Base-by-base conservation (phyloP, 1,139 yeast genomes). In the Diutina siamensis region DNA sequence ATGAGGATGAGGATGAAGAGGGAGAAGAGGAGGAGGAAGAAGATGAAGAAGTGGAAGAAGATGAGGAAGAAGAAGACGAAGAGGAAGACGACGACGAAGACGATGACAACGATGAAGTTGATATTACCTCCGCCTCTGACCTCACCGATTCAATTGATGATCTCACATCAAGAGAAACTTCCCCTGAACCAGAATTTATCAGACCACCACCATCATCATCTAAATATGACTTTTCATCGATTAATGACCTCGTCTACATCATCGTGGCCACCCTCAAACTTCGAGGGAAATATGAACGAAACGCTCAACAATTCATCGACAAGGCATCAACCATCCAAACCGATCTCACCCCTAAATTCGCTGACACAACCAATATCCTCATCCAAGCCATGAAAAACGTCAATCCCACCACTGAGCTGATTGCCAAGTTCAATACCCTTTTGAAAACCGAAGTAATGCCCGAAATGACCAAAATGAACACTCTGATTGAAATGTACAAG, bases 171-270 rank as follows among this genome's bases (percentile, higher is more conserved):
- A 10, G 10, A 25, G 28, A 25, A 25, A 10, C 28, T 10, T 17
- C 36, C 21, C 5, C 15, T 4, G 34, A 9, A 31, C 28, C 9
- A 7, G 28, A 25, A 5, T 25, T 25, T 25, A 25, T 25, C 10
- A 25, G 10, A 25, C 28, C 28, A 25, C 28, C 28, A 7, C 28
- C 28, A 25, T 25, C 28, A 32, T 32, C 34, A 32, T 15, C 28
- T 25, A 31, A 31, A 1, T 36, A 4, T 12, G 41, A 36, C 15
- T 36, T 36, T 31, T 8, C 21, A 17, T 9, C 41, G 7, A 17
- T 22, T n/a, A 36, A 36, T 21, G 41, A 36, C 31, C 25, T 36
- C 17, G 41, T 36, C 8, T 36, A 36, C 31, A 31, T 36, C n/a
- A 13, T 36, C 17, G 8, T 36, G 18, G 25, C 41, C 12, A 36